Conservation (phyloP, 2,329 filamentous ascomycete genomes). For the Xylaria sp. region DNA sequence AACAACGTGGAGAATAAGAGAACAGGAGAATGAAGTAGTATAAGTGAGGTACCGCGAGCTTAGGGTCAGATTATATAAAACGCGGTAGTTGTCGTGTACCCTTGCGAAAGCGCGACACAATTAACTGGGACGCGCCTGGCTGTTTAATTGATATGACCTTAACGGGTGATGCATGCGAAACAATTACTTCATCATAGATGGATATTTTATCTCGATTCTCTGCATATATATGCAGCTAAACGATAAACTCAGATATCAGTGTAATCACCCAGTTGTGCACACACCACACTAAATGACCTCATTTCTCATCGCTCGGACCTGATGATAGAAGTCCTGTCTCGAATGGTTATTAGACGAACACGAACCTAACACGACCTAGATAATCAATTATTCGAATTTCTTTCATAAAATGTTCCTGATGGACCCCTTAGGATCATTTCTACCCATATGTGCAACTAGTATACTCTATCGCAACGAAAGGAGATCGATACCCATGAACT, state of each 20-base stretch:
- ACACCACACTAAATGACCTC: background rate
- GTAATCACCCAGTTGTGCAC: too few species aligned
- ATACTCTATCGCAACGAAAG: background rate
- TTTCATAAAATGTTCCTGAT: background rate
- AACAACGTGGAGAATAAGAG: background rate
- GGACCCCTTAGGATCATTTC: background rate
- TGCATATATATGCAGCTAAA: background rate
- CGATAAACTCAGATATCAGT: too few species aligned
- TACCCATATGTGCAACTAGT: background rate
- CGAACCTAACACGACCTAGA: background rate
- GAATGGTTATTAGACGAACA: background rate
- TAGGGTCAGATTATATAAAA: constrained; percentile 3
- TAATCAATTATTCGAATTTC: background rate
- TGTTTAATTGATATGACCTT: constrained; percentile 19
- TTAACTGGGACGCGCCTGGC: constrained; percentile 27
- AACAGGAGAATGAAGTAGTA: constrained; percentile 1
- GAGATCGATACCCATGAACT: background rate
- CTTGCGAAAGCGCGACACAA: constrained; percentile 24
- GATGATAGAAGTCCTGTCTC: background rate
- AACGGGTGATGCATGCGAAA: background rate
- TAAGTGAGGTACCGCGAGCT: constrained; percentile 3
- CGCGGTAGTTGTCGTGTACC: constrained; percentile 12
- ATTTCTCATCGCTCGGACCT: background rate
- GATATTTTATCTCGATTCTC: background rate
- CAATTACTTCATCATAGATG: background rate